A percentile compares a stretch with the other conserved stretches of the same genome.
Evolutionary conservation across 2,329 filamentous ascomycete genomes (phyloP).

Genomic region (Alternaria conjuncta): DNA sequence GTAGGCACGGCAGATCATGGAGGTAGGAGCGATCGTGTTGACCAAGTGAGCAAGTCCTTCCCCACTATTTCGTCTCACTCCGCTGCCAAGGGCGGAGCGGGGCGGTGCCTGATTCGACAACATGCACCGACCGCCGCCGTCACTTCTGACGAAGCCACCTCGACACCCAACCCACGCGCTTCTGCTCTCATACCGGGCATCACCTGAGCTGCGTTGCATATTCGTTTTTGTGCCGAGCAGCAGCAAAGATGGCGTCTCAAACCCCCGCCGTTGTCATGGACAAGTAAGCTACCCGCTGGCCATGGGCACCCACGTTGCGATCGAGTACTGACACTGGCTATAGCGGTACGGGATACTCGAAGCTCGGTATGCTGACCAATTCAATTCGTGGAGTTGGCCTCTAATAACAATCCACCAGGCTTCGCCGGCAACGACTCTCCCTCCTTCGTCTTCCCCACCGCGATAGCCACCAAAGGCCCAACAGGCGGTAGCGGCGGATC

Average conservation of each 20-base stretch:
- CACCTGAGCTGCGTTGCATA: slow-evolving; percentile 29
- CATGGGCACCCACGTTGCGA: slow-evolving; percentile 34
- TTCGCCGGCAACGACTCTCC: slow-evolving; percentile 99
- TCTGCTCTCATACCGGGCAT: slow-evolving; percentile 21
- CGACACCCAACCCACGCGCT: slow-evolving; percentile 30
- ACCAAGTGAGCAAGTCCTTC: slow-evolving; percentile 3
- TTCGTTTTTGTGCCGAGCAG: slow-evolving; percentile 22
- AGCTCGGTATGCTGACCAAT: slow-evolving; percentile 76
- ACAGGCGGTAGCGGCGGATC: slow-evolving; percentile 73
- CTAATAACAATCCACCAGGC: slow-evolving; percentile 63
- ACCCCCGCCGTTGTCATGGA: slow-evolving; percentile 99
- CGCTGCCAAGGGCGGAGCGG: slow-evolving; percentile 39
- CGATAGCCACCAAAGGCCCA: slow-evolving; percentile 91
- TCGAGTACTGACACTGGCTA: slow-evolving; percentile 48
- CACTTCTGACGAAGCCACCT: slow-evolving; percentile 40
- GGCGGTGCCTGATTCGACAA: slow-evolving; percentile 34
- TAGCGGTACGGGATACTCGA: slow-evolving; percentile 99
- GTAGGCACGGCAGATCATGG: slow-evolving; percentile 6
- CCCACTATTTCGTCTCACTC: slow-evolving; percentile 26
- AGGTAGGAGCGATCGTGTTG: slow-evolving; percentile 17
- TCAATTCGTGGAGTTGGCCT: slow-evolving; percentile 2
- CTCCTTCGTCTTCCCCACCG: slow-evolving; percentile 98
- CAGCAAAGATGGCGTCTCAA: slow-evolving; percentile 84
- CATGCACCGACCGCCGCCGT: slow-evolving; percentile 35
- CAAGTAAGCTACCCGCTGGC: slow-evolving; percentile 76